Evolutionary conservation across 805 yeast species (phyloP).

Genomic region (Lipomyces kockii): DNA sequence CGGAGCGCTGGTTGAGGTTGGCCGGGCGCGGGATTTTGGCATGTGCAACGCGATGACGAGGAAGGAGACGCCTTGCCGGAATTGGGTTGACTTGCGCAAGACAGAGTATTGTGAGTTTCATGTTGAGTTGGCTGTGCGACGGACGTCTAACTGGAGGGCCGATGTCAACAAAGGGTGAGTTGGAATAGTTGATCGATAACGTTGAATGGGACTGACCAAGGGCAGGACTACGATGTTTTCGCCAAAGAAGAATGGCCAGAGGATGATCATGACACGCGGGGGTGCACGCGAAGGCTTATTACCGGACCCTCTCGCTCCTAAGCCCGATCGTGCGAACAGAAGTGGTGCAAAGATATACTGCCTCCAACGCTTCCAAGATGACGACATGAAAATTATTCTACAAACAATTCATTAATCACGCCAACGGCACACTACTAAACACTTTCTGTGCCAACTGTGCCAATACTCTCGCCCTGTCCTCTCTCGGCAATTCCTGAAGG

Average conservation of each 20-base stretch:
- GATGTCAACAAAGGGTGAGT: slow-evolving; percentile 60
- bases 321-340: slow-evolving; percentile 9
- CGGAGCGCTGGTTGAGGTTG: slow-evolving; percentile 71
- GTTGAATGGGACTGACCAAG: not conserved
- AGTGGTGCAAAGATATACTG: slow-evolving; percentile 16
- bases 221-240: slow-evolving; percentile 18
- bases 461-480: slow-evolving; percentile 26
- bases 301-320: slow-evolving; percentile 19
- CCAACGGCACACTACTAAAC: not conserved
- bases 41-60: slow-evolving; percentile 59
- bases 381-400: not conserved
- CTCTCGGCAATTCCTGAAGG: slow-evolving; percentile 35
- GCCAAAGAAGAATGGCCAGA: slow-evolving; percentile 20
- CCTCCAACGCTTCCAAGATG: not conserved
- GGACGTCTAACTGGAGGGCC: slow-evolving; percentile 64
- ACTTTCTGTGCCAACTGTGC: slow-evolving; percentile 32
- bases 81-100: slow-evolving; percentile 61
- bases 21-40: slow-evolving; percentile 68
- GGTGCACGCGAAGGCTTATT: slow-evolving; percentile 12
- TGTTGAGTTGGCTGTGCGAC: slow-evolving; percentile 59
- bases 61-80: slow-evolving; percentile 59
- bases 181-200: not conserved
- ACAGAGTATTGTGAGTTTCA: slow-evolving; percentile 74
- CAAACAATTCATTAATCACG: not conserved
- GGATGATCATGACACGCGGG: slow-evolving; percentile 11